These are phyloP conservation scores for Pestalotiopsis sp. DNA, from an alignment of 2,329 filamentous ascomycete genomes.

Conservation along the genomic window DNA sequence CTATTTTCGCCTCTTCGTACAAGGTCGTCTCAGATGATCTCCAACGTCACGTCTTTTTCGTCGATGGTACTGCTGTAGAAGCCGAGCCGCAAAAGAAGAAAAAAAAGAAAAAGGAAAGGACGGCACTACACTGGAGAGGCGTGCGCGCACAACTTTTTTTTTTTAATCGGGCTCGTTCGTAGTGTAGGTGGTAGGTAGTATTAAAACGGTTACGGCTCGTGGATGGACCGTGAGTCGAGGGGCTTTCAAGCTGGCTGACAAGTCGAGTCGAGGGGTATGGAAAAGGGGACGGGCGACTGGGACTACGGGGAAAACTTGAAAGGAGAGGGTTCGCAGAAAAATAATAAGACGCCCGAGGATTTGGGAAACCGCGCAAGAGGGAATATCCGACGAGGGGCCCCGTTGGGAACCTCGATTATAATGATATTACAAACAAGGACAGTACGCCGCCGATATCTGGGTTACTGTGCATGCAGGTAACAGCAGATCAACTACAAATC, in stretches of 20 bases:
- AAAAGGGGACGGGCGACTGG: slow-evolving; percentile 4
- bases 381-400: slow-evolving; percentile 7
- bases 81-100: background rate
- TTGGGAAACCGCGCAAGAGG: slow-evolving; percentile 2
- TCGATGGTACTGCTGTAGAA: background rate
- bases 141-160: slow-evolving; percentile 1
- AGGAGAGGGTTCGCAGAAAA: slow-evolving; percentile 4
- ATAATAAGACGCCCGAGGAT: background rate
- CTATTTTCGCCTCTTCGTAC: background rate
- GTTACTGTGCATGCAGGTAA: background rate
- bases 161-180: background rate
- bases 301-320: background rate
- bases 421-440: background rate
- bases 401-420: background rate
- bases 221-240: slow-evolving; percentile 11
- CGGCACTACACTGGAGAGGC: slow-evolving; percentile 1
- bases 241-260: slow-evolving; percentile 1
- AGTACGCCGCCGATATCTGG: background rate
- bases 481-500: background rate
- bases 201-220: slow-evolving; percentile 3
- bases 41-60: background rate
- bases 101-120: background rate
- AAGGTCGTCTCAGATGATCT: background rate
- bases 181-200: background rate
- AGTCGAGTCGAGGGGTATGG: background rate